phyloP scores from a whole-genome alignment of 352 stramenopile genomes.

The Phytophthora fragariae region DNA sequence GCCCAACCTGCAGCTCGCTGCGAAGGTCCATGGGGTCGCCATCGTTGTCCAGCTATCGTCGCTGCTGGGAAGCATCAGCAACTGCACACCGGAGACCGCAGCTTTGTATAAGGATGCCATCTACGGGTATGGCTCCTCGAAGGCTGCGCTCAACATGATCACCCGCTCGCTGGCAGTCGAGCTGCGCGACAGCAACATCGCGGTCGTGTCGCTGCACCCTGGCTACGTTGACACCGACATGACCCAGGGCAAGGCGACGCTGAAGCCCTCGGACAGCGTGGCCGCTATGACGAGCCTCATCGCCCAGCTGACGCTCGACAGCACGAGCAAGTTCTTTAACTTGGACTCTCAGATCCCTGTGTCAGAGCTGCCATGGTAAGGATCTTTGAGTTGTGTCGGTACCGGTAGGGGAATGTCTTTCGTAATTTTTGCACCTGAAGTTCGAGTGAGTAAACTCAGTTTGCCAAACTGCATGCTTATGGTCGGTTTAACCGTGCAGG shows the following conservation, averaged over 20 bases:
- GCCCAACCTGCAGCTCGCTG: slow-evolving; percentile 45
- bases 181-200: slow-evolving; percentile 57
- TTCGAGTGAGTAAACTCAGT: too few species aligned
- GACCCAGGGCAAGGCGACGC: slow-evolving; percentile 25
- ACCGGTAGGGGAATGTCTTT: too few species aligned
- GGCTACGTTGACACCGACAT: slow-evolving; percentile 59
- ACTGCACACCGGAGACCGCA: slow-evolving; percentile 3
- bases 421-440: too few species aligned
- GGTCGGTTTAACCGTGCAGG: too few species aligned
- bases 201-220: slow-evolving; percentile 48
- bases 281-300: slow-evolving; percentile 40
- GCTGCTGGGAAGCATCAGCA: slow-evolving; percentile 51
- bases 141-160: slow-evolving; percentile 43
- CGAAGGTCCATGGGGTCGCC: slow-evolving; percentile 42
- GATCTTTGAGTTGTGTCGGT: too few species aligned
- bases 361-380: slow-evolving; percentile 45
- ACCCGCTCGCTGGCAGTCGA: slow-evolving; percentile 14
- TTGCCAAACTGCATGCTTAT: too few species aligned
- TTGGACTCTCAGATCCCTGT: slow-evolving; percentile 24
- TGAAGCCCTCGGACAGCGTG: slow-evolving; percentile 42
- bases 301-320: slow-evolving; percentile 27
- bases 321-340: slow-evolving; percentile 48
- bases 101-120: slow-evolving; percentile 27
- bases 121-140: slow-evolving; percentile 69
- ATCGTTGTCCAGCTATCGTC: slow-evolving; percentile 54